Base-by-base conservation (phyloP, 1,139 yeast species). In the Geotrichum carabidarum region DNA sequence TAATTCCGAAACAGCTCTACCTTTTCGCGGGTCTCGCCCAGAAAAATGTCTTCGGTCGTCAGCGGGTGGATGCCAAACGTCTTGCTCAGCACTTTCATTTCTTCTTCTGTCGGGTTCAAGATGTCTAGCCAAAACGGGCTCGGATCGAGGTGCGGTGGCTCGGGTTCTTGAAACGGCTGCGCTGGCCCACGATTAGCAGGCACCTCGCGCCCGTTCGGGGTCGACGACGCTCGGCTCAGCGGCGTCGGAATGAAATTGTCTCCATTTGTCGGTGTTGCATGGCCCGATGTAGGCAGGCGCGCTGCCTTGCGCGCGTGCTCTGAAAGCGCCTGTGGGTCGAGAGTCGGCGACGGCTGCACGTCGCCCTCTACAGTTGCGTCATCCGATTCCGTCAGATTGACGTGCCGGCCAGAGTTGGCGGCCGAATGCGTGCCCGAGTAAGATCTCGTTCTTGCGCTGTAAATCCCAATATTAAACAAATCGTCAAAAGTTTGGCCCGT, bases 11-110 rank as follows among this genome's bases (percentile, higher is more conserved):
- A 93, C 48, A 93, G 70, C 69, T 93, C 99, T 27, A 93, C 97
- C 66, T 93, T 93, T 70, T 93, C 99, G 58, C 99, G 80, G 1
- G 96, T 84, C 66, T 93, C 99, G 2, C 96, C 96, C 38, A 90
- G 74, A 61, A 88, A 88, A 55, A 93, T 93, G 73, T 93, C 99
- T 68, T 93, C 99, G 0, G 97, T 87, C 0, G 99, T 93, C 64
- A 91, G 78, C 0, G 98, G 98, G 69, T 91, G 97, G 57, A 91
- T 88, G 0, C 95, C 95, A 71, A 91, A 91, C 0, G 97, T 83
- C 64, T 90, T 89, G 30, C 95, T 83, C 14, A 93, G 66, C 0
- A 87, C 93, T 67, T 89, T 89, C 96, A 93, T 91, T 69, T 93
- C 99, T 60, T 88, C 95, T 64, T 91, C 98, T 0, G 96, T 86